Percentiles rank a stretch among this genome's conserved stretches.
These are phyloP conservation scores for Leishmania gerbilli DNA, from an alignment of 208 protist genomes.

Conservation along the genomic window DNA sequence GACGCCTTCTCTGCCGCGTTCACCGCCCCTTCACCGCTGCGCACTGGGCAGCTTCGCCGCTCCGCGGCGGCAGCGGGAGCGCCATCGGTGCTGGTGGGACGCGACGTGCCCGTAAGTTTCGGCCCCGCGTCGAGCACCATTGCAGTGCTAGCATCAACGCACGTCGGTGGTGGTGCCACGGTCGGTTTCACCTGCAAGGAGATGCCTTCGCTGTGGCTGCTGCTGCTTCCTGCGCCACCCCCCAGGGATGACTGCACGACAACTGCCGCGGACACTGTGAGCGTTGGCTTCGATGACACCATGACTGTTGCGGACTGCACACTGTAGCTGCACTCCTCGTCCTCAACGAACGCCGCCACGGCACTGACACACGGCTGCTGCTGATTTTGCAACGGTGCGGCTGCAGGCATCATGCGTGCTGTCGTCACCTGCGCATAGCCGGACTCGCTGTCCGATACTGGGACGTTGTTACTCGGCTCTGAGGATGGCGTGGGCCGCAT, in stretches of 20 bases:
- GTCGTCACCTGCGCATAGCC: background rate
- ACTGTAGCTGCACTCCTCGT: background rate
- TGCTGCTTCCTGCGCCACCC: slow-evolving; percentile 8
- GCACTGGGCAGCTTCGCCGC: background rate
- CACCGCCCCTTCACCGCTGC: background rate
- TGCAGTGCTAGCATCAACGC: background rate
- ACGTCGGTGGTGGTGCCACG: background rate
- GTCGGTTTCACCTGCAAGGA: background rate
- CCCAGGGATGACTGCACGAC: slow-evolving; percentile 15
- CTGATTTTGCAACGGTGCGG: background rate
- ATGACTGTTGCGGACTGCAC: background rate
- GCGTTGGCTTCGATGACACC: background rate
- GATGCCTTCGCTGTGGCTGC: slow-evolving; percentile 15
- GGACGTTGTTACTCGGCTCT: background rate
- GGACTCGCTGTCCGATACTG: background rate
- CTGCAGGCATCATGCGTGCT: background rate
- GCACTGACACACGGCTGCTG: background rate
- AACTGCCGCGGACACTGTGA: slow-evolving; percentile 1
- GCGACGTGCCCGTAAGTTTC: background rate
- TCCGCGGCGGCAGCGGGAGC: background rate
- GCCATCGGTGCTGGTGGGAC: background rate
- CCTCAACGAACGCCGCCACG: background rate
- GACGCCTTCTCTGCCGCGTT: background rate
- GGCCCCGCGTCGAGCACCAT: background rate
- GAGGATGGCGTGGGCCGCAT: slow-evolving; percentile 9